These are phyloP conservation scores for Cochlearia excelsa DNA, from an alignment of 345 rosid genomes.

Conservation along the genomic window DNA sequence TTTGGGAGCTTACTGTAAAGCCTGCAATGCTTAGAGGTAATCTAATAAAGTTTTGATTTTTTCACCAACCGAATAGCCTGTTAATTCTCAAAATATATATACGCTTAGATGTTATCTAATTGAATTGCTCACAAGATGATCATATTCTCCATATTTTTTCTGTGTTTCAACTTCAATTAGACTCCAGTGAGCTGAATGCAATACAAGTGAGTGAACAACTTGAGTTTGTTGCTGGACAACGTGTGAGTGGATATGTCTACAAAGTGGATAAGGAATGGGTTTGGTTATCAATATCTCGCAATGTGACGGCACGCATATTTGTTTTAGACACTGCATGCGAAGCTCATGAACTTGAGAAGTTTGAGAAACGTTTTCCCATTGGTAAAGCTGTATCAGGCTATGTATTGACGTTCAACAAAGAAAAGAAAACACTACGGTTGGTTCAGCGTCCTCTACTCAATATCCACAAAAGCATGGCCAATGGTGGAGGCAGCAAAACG, in stretches of 20 bases:
- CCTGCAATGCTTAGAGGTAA: slow-evolving; percentile 63
- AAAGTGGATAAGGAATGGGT: slow-evolving; percentile 88
- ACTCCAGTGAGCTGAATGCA: slow-evolving; percentile 39
- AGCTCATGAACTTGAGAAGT: slow-evolving; percentile 67
- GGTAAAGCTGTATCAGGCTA: slow-evolving; percentile 69
- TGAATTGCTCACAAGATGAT: background rate
- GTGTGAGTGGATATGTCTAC: slow-evolving; percentile 70
- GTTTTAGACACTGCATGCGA: slow-evolving; percentile 76
- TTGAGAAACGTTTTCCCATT: slow-evolving; percentile 52
- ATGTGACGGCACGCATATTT: slow-evolving; percentile 63
- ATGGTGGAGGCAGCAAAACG: slow-evolving; percentile 23
- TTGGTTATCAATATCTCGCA: slow-evolving; percentile 72
- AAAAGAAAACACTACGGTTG: slow-evolving; percentile 62
- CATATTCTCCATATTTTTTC: slow-evolving; percentile 17
- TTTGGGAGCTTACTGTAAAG: slow-evolving; percentile 87
- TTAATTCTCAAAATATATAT: background rate
- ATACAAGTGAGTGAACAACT: slow-evolving; percentile 37
- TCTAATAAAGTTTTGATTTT: slow-evolving; percentile 1
- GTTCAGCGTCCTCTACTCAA: slow-evolving; percentile 51
- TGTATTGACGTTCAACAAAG: slow-evolving; percentile 60
- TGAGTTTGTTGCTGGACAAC: slow-evolving; percentile 56
- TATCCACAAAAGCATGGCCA: slow-evolving; percentile 26
- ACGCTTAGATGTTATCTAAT: too few species aligned
- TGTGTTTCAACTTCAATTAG: slow-evolving; percentile 37
- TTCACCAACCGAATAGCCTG: background rate